Conservation (phyloP, 208 protist species). For the Acanthamoeba divionensis region DNA sequence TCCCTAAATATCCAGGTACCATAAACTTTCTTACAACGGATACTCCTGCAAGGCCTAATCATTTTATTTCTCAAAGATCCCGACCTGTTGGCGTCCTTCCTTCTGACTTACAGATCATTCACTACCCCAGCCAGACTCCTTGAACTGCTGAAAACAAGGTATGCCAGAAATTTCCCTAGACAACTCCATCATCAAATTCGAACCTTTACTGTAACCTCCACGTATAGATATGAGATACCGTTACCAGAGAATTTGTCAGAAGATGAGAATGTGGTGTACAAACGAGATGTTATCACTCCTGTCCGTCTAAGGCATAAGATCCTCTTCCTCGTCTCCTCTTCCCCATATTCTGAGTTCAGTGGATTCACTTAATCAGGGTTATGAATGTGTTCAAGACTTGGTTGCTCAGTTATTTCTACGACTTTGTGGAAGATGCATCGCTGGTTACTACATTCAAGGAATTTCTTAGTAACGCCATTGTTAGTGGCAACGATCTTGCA, state of each 20-base stretch:
- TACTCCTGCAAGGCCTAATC: neutral
- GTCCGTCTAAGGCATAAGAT: neutral
- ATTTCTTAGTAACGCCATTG: neutral
- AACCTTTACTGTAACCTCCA: neutral
- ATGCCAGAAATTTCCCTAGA: too few species aligned
- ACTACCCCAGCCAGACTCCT: neutral
- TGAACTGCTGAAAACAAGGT: neutral
- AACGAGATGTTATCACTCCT: neutral
- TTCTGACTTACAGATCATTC: neutral
- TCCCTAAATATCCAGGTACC: neutral
- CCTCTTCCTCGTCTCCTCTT: neutral
- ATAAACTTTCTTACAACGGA: neutral
- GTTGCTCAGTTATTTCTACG: constrained; percentile 8
- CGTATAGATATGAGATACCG: neutral
- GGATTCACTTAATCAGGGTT: neutral
- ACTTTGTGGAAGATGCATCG: neutral
- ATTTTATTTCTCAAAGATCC: neutral
- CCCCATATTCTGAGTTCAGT: neutral
- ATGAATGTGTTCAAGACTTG: constrained; percentile 28
- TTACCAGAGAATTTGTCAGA: neutral
- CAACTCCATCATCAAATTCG: too few species aligned
- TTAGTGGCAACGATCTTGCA: neutral
- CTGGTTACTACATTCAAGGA: neutral
- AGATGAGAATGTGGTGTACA: neutral
- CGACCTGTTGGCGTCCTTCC: neutral